Percentiles rank a stretch among this genome's conserved stretches.
Conservation (phyloP, 2,329 filamentous ascomycete species). For the Lasiodiplodia citricola region DNA sequence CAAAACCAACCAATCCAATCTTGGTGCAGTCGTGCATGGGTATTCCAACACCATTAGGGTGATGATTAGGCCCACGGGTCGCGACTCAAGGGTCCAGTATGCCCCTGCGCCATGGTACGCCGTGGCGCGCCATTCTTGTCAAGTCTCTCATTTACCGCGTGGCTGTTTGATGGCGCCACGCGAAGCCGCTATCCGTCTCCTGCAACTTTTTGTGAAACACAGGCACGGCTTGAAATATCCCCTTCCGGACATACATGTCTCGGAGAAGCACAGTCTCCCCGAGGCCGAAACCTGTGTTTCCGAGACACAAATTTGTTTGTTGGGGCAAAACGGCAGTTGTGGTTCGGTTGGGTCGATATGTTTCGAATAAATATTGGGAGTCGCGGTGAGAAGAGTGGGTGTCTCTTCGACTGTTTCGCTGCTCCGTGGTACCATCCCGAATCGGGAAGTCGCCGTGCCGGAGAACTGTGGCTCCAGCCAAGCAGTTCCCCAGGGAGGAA, state of each 20-base stretch:
- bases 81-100: neutral
- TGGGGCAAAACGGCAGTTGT: neutral
- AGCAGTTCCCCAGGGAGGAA: neutral
- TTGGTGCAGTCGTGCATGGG: neutral
- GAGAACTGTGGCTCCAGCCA: neutral
- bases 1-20: neutral
- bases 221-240: too few species aligned
- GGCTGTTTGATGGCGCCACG: neutral
- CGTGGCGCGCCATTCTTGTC: neutral
- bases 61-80: neutral
- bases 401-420: neutral
- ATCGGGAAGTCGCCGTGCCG: neutral
- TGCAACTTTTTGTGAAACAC: slow-evolving; percentile 6
- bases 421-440: neutral
- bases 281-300: neutral
- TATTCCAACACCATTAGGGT: neutral
- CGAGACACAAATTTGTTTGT: neutral
- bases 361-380: neutral
- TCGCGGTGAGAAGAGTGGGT: neutral
- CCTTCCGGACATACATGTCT: neutral
- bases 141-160: neutral
- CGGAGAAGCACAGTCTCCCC: neutral
- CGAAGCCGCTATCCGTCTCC: neutral
- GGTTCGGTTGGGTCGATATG: neutral
- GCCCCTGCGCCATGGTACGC: neutral